Evolutionary conservation across 148 eudicot genomes (phyloP), one percentile per base, ranked within the genome.

Genomic region (Linanthus parryae): DNA sequence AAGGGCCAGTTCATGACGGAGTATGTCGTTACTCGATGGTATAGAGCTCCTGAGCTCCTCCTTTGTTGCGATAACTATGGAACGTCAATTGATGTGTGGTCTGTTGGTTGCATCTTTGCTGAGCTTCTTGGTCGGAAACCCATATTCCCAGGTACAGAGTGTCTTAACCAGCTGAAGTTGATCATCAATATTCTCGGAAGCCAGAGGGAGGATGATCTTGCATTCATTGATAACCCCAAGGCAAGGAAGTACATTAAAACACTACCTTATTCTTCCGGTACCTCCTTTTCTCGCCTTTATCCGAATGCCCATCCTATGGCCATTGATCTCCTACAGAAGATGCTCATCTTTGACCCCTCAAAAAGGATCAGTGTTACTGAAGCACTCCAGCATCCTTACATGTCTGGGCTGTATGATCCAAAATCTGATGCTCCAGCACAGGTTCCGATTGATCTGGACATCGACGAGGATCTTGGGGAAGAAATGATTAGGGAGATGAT

Each of bases 11-110:
- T 81, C 59, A 85, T 85, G 95, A 85, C 95, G 0, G 89, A 85
- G 65, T 85, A 85, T 17, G 94, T 85, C 26, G 94, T 85, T 15
- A 85, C 94, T 19, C 84, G 94, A 1, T 85, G 94, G 94, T 85
- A 85, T 47, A 48, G 94, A 19, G 94, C 88, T 21, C 94, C 94
- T 0, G 88, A 85, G 56, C 83, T 85, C 20, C 83, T 85, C 16
- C 70, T 85, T 15, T 85, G 85, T 57, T 85, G 95, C 45, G 95
- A 85, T 64, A 85, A 82, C 54, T 85, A 85, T 19, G 85, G 81
- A 19, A 53, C 44, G 19, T 53, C 57, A 0, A 53, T 83, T 18
- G 90, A 83, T 14, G 85, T 83, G 17, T 83, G 90, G 90, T 83
- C 90, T 21, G 90, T 83, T 2, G 90, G 90, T 5, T 83, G 90